phyloP scores from a whole-genome alignment of 1,139 yeast genomes.

The Nadsonia starkeyi-henricii region DNA sequence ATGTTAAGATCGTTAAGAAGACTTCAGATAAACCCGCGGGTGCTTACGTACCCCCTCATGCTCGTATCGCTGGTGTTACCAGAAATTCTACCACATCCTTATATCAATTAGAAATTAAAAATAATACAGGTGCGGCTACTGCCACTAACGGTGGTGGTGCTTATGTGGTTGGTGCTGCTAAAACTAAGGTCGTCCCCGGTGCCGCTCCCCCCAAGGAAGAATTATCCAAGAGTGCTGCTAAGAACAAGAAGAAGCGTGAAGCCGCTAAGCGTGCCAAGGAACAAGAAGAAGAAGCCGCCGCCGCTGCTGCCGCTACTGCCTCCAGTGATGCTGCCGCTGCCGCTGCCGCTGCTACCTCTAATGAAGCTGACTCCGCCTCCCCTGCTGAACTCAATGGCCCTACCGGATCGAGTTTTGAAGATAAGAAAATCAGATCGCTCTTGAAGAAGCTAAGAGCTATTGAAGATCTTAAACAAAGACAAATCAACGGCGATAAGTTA shows the following conservation, averaged over 20 bases:
- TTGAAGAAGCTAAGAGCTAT: slow-evolving; percentile 90
- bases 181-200: slow-evolving; percentile 13
- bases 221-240: slow-evolving; percentile 47
- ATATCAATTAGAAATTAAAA: background rate
- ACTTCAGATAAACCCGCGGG: slow-evolving; percentile 49
- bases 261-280: slow-evolving; percentile 30
- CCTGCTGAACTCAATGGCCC: slow-evolving; percentile 16
- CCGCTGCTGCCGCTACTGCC: slow-evolving; percentile 11
- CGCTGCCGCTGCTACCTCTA: slow-evolving; percentile 13
- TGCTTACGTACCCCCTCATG: slow-evolving; percentile 95
- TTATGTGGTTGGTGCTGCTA: slow-evolving; percentile 12
- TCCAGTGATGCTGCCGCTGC: slow-evolving; percentile 15
- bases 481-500: slow-evolving; percentile 67
- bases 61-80: slow-evolving; percentile 33
- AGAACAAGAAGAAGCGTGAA: slow-evolving; percentile 70
- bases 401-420: slow-evolving; percentile 38
- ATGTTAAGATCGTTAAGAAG: slow-evolving; percentile 15
- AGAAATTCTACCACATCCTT: slow-evolving; percentile 18
- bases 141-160: slow-evolving; percentile 20
- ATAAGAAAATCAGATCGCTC: slow-evolving; percentile 80
- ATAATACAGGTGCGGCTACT: slow-evolving; percentile 7
- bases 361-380: slow-evolving; percentile 15
- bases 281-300: slow-evolving; percentile 24
- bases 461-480: slow-evolving; percentile 75
- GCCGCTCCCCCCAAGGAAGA: slow-evolving; percentile 25